Evolutionary conservation across 1,139 yeast genomes (phyloP).

Genomic region (Pichia sp.): DNA sequence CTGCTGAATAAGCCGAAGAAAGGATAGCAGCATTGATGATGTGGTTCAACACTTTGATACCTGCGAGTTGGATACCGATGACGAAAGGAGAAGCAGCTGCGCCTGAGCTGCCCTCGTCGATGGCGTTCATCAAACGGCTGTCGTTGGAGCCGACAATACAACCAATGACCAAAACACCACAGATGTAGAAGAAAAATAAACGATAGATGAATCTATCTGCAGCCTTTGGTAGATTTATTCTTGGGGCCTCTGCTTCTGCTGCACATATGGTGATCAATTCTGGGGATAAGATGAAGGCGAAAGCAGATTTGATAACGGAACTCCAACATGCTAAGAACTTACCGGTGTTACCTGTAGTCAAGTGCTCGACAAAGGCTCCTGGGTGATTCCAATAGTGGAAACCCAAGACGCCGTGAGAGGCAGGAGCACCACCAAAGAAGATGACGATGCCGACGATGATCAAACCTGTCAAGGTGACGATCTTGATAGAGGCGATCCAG

Average conservation of each 20-base stretch:
- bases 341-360: constrained; percentile 55
- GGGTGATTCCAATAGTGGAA: constrained; percentile 36
- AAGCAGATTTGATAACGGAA: constrained; percentile 65
- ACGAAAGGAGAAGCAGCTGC: constrained; percentile 51
- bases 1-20: constrained; percentile 40
- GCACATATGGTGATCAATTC: constrained; percentile 36
- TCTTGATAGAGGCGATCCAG: constrained; percentile 44
- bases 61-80: constrained; percentile 41
- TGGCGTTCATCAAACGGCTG: constrained; percentile 18
- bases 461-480: constrained; percentile 33
- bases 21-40: constrained; percentile 40
- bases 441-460: constrained; percentile 34
- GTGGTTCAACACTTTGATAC: constrained; percentile 34
- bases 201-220: constrained; percentile 44
- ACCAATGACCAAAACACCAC: constrained; percentile 45
- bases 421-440: constrained; percentile 42
- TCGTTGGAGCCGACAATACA: constrained; percentile 20
- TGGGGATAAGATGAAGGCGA: constrained; percentile 52
- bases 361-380: constrained; percentile 36
- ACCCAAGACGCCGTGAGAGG: constrained; percentile 34
- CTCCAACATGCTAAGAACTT: constrained; percentile 66
- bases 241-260: constrained; percentile 43
- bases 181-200: constrained; percentile 44
- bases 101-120: constrained; percentile 15
- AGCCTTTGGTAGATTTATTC: constrained; percentile 44